phyloP scores from a whole-genome alignment of 176 grass and related monocot genomes.

The Luzula sylvatica region DNA sequence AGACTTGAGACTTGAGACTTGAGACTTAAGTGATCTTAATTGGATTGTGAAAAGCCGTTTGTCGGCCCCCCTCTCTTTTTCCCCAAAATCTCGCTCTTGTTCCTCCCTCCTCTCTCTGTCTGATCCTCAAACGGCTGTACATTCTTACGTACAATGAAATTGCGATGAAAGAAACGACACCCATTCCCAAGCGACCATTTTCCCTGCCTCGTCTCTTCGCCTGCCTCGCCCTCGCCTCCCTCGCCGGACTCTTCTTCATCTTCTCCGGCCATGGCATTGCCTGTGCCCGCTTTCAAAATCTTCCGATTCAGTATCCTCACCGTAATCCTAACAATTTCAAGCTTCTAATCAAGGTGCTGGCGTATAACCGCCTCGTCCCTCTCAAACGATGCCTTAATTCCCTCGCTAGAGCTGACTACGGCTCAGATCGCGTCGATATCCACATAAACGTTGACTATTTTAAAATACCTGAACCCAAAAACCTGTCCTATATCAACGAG shows the following conservation, averaged over 20 bases:
- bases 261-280: slow-evolving; percentile 27
- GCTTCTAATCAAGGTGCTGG: slow-evolving; percentile 66
- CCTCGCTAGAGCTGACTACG: slow-evolving; percentile 63
- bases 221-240: slow-evolving; percentile 23
- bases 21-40: too few species aligned
- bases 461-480: background rate
- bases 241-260: slow-evolving; percentile 27
- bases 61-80: too few species aligned
- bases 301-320: background rate
- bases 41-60: too few species aligned
- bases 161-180: too few species aligned
- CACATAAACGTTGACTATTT: slow-evolving; percentile 82
- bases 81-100: too few species aligned
- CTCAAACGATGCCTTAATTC: slow-evolving; percentile 78
- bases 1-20: too few species aligned
- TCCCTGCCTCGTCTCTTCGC: slow-evolving; percentile 32
- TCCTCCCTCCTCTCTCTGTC: too few species aligned
- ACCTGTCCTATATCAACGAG: slow-evolving; percentile 15
- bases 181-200: slow-evolving; percentile 20
- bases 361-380: slow-evolving; percentile 58
- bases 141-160: too few species aligned
- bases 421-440: slow-evolving; percentile 56
- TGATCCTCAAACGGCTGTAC: too few species aligned
- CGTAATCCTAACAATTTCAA: slow-evolving; percentile 42
- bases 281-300: slow-evolving; percentile 2